phyloP scores from a whole-genome alignment of 306 rosid species.

The Trifolium repens region DNA sequence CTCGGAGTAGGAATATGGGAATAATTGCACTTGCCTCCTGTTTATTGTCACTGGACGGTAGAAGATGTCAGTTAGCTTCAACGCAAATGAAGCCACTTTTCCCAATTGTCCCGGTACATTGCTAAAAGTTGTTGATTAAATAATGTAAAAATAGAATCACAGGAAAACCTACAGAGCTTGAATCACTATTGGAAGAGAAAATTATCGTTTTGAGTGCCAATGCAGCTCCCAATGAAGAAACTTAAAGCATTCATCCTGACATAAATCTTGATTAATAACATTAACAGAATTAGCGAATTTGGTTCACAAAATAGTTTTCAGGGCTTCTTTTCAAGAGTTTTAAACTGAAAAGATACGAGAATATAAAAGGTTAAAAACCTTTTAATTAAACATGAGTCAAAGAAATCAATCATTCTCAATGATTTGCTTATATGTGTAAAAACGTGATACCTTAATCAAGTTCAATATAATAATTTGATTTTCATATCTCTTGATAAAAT shows the following conservation, averaged over 20 bases:
- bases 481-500: too few species aligned
- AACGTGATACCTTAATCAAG: neutral
- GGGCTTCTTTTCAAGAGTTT: constrained; percentile 88
- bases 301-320: constrained; percentile 81
- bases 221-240: constrained; percentile 92
- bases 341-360: constrained; percentile 35
- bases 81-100: too few species aligned
- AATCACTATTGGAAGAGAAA: constrained; percentile 34
- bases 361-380: constrained; percentile 28
- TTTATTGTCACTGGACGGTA: too few species aligned
- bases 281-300: constrained; percentile 87
- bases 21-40: too few species aligned
- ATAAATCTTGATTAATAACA: constrained; percentile 62
- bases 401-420: constrained; percentile 12
- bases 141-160: too few species aligned
- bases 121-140: too few species aligned
- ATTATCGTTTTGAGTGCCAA: constrained; percentile 77
- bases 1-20: too few species aligned
- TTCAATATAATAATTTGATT: too few species aligned
- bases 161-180: too few species aligned
- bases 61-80: too few species aligned
- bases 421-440: constrained; percentile 26
- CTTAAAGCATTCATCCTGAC: constrained; percentile 62
- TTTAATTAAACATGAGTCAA: constrained; percentile 24
- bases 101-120: too few species aligned